Conservation (phyloP, 2,329 filamentous ascomycete genomes). For the Plenodomus tracheiphilus region DNA sequence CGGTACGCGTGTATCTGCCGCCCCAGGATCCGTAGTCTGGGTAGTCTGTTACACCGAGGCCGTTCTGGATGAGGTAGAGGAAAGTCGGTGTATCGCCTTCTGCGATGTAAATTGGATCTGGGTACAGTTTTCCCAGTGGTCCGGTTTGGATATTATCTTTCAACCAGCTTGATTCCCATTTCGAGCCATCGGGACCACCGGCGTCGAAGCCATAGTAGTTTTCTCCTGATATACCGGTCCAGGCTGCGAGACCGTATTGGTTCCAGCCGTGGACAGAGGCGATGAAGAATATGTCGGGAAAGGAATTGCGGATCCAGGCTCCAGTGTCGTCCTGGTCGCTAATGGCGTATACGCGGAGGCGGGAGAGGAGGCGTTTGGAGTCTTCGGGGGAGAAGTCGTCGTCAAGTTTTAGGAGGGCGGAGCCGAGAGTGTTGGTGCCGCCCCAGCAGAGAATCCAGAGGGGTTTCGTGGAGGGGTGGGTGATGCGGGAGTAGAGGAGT, state of each 20-base stretch:
- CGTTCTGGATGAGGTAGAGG: constrained; percentile 55
- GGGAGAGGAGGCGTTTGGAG: constrained; percentile 35
- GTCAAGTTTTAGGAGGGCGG: constrained; percentile 50
- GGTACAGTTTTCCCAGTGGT: constrained; percentile 47
- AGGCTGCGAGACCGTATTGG: constrained; percentile 58
- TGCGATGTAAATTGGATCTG: constrained; percentile 55
- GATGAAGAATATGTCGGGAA: constrained; percentile 61
- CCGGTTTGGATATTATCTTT: constrained; percentile 59
- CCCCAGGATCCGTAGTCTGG: constrained; percentile 57
- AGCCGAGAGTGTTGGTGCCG: constrained; percentile 57
- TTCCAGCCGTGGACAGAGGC: constrained; percentile 60
- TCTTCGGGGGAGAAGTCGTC: constrained; percentile 36
- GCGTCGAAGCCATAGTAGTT: constrained; percentile 52
- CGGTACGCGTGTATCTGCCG: constrained; percentile 48
- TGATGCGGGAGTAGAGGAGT: constrained; percentile 50
- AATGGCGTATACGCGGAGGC: constrained; percentile 50
- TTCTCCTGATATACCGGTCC: constrained; percentile 61
- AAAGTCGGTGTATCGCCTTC: constrained; percentile 60
- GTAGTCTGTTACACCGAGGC: constrained; percentile 51
- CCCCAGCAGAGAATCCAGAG: constrained; percentile 60
- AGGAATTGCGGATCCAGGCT: constrained; percentile 58
- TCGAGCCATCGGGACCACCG: constrained; percentile 53
- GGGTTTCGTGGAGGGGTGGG: constrained; percentile 46
- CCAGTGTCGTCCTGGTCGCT: constrained; percentile 64
- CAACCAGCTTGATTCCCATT: constrained; percentile 57